Evolutionary conservation across 495 filamentous ascomycete genomes (phyloP).

Genomic region (Copromyces sp.): DNA sequence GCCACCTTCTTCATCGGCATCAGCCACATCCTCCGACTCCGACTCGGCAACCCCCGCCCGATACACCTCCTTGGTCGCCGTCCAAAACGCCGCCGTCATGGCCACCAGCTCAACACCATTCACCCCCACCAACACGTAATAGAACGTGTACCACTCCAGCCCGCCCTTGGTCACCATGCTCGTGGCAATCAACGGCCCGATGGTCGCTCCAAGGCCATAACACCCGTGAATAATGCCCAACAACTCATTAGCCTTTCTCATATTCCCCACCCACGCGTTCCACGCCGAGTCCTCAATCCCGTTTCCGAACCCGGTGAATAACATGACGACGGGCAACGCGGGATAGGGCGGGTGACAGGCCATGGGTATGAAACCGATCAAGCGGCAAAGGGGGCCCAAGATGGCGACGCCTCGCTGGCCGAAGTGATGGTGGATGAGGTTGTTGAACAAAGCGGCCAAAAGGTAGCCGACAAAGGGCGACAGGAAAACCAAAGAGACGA

Average conservation of each 20-base stretch:
- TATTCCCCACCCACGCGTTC: constrained; percentile 76
- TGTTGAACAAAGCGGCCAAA: constrained; percentile 62
- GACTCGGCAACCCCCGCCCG: constrained; percentile 24
- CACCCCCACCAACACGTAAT: constrained; percentile 53
- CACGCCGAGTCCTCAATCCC: constrained; percentile 63
- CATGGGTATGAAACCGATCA: constrained; percentile 59
- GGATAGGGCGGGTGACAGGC: constrained; percentile 66
- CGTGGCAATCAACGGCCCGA: constrained; percentile 70
- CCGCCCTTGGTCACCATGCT: constrained; percentile 51
- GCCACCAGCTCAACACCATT: constrained; percentile 49
- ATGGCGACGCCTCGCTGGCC: constrained; percentile 70
- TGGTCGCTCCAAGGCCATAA: constrained; percentile 68
- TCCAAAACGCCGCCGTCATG: constrained; percentile 54
- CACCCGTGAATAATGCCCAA: constrained; percentile 62
- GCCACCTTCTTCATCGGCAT: constrained; percentile 15
- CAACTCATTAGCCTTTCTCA: constrained; percentile 57
- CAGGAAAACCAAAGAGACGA: constrained; percentile 75
- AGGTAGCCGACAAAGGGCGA: constrained; percentile 74
- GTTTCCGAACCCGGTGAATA: constrained; percentile 61
- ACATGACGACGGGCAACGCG: constrained; percentile 59
- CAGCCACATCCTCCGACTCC: background rate
- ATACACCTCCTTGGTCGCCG: constrained; percentile 51
- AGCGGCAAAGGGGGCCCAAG: constrained; percentile 51
- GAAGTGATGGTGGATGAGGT: constrained; percentile 42
- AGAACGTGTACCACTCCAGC: constrained; percentile 55